Conservation (phyloP, 2,329 filamentous ascomycete species). For the Dactylonectria macrodidyma region DNA sequence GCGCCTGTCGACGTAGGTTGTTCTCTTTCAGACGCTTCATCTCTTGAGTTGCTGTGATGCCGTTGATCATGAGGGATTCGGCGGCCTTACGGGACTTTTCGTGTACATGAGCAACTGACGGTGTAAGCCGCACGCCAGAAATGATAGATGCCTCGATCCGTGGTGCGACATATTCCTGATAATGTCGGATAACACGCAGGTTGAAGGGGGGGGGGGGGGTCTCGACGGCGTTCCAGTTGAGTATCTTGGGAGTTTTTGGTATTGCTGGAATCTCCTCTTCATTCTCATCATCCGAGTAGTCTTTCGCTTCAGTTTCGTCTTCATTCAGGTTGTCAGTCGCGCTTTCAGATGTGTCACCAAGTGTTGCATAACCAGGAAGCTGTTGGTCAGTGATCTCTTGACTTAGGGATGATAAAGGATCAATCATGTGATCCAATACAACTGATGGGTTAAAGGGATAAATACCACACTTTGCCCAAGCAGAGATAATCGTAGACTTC, state of each 20-base stretch:
- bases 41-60: not conserved
- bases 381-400: no score
- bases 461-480: no score
- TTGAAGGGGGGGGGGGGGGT: not conserved
- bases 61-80: not conserved
- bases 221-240: not conserved
- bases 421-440: no score
- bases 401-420: no score
- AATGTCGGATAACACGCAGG: not conserved
- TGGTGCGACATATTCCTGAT: not conserved
- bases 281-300: not conserved
- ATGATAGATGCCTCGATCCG: not conserved
- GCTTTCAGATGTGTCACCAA: no score
- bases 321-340: not conserved
- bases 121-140: no score
- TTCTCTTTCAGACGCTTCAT: not conserved
- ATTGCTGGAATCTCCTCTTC: not conserved
- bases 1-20: no score
- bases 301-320: no score
- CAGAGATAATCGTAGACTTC: no score
- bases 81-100: not conserved
- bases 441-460: no score
- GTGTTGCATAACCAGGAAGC: no score
- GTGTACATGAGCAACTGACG: not conserved
- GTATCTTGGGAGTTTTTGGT: not conserved